These are phyloP conservation scores for Colletotrichum godetiae DNA, from an alignment of 2,329 filamentous ascomycete species.

Conservation along the genomic window DNA sequence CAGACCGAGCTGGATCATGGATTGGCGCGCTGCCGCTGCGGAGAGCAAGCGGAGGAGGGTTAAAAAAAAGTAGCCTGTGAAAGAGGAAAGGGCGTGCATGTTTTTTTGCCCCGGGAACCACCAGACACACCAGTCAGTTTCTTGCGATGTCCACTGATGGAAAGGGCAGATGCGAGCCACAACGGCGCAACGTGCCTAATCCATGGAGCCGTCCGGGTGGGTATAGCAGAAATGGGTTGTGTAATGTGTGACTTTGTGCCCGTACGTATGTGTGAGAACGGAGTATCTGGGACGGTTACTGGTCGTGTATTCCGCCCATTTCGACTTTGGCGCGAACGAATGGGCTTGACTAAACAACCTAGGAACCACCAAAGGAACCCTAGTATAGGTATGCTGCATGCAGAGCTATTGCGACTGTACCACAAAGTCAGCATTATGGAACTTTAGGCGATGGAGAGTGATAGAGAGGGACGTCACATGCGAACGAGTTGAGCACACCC, in stretches of 20 bases:
- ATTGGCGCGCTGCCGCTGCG: background rate
- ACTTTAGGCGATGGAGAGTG: background rate
- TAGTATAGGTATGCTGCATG: background rate
- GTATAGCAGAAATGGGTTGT: slow-evolving; percentile 10
- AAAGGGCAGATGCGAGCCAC: slow-evolving; percentile 31
- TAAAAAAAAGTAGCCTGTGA: slow-evolving; percentile 8
- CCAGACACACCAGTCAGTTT: background rate
- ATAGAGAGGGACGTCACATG: slow-evolving; percentile 11
- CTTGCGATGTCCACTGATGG: background rate
- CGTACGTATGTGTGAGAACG: background rate
- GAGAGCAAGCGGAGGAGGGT: background rate
- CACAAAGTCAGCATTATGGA: slow-evolving; percentile 2
- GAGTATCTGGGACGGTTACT: background rate
- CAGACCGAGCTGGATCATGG: slow-evolving; percentile 26
- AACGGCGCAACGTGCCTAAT: slow-evolving; percentile 32
- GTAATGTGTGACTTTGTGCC: background rate
- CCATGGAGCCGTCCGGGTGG: slow-evolving; percentile 32
- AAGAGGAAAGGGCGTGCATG: slow-evolving; percentile 1
- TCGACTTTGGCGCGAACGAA: slow-evolving; percentile 1
- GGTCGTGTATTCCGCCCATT: background rate
- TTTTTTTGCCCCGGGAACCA: background rate
- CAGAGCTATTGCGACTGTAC: background rate
- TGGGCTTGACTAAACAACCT: slow-evolving; percentile 2
- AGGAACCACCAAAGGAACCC: background rate
- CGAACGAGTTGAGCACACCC: slow-evolving; percentile 23